Evolutionary conservation across 345 rosid species (phyloP), one percentile per base, ranked within the genome.

Genomic region (Clarkia xantiana): DNA sequence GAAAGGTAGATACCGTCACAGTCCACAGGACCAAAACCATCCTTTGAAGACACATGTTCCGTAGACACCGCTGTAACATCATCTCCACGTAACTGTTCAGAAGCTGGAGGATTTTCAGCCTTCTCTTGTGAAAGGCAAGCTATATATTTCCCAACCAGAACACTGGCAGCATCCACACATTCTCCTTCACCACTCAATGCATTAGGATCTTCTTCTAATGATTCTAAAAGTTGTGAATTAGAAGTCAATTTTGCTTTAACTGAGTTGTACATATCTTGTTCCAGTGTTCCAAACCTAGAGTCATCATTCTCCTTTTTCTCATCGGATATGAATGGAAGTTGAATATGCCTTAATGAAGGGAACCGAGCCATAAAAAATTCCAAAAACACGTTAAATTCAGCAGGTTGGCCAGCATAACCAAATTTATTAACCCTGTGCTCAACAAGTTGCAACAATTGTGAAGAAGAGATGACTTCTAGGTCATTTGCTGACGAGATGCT

Each of bases 1-100:
- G 90, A 86, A 53, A 86, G 75, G 73, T 73, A 65, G 62, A 91
- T 66, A 20, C 98, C 98, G 69, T 86, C 96, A 72, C 87, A 81
- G 59, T 75, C 93, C 36, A 59, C 62, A 14, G 82, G 94, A 53
- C 83, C 79, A 68, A 84, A 74, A 57, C 81, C 83, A 73, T 80
- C 83, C 72, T 62, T 67, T 62, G 65, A 44, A 10, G 55, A 44
- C 44, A 44, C 52, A 60, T 66, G 56, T 34, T 71, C 62, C 42
- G n/a, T n/a, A n/a, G n/a, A n/a, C n/a, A 64, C 83, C 46, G 41
- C 53, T 36, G 18, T 34, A 14, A 10, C 39, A 46, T 64, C 58
- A 40, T 63, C 69, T 51, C 25, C 49, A 58, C 14, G 60, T 52
- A 66, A 51, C 61, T 63, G 58, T 53, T 66, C 78, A 56, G 81